Conservation (phyloP, 2,329 filamentous ascomycete genomes). For the Colletotrichum spinosum region DNA sequence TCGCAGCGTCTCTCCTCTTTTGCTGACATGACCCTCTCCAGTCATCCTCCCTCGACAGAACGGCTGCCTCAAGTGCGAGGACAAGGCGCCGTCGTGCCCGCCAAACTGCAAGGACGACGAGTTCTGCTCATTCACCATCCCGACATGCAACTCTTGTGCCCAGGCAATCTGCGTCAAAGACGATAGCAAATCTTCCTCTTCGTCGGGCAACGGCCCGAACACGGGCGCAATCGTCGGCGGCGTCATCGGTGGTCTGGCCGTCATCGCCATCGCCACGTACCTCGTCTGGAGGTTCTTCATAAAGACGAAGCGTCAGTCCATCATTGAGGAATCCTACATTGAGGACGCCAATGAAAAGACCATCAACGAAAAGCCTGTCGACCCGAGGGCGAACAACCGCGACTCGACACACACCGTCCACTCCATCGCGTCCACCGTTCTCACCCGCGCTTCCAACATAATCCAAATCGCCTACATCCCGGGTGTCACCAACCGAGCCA, state of each 20-base stretch:
- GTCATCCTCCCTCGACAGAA: conserved; percentile 53
- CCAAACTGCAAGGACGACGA: conserved; percentile 52
- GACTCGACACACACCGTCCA: conserved; percentile 87
- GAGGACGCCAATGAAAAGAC: conserved; percentile 69
- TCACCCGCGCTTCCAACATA: conserved; percentile 97
- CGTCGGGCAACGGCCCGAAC: conserved; percentile 62
- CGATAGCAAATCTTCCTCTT: conserved; percentile 37
- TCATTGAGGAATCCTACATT: conserved; percentile 65
- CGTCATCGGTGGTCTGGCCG: conserved; percentile 85
- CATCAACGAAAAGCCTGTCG: conserved; percentile 65
- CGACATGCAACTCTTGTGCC: conserved; percentile 60
- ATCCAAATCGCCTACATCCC: conserved; percentile 99
- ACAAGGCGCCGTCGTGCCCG: conserved; percentile 57
- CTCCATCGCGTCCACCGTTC: conserved; percentile 94
- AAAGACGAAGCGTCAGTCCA: conserved; percentile 78
- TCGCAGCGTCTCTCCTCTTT: not conserved
- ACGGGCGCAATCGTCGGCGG: conserved; percentile 91
- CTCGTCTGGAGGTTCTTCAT: conserved; percentile 90
- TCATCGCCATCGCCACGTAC: conserved; percentile 80
- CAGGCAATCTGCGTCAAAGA: conserved; percentile 58
- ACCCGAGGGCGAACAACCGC: conserved; percentile 67
- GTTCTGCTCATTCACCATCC: conserved; percentile 59
- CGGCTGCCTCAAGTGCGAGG: conserved; percentile 60
- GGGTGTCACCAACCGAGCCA: conserved; percentile 92
- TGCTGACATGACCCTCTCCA: conserved; percentile 17